Evolutionary conservation across 2,329 filamentous ascomycete species (phyloP).

Genomic region (Colletotrichum orbiculare): DNA sequence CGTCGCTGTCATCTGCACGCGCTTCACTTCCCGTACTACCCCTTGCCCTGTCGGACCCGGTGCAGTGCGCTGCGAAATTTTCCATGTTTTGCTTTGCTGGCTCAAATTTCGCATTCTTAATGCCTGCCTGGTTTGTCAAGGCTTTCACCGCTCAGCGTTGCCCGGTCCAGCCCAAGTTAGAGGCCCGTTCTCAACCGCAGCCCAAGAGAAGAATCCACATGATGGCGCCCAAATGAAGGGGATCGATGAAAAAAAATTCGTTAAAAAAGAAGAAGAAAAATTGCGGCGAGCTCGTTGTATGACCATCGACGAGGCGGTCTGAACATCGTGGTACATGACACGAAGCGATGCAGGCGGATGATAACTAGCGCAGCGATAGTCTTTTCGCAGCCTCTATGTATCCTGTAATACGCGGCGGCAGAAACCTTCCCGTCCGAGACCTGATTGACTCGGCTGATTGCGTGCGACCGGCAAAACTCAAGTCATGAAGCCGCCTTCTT

Average conservation of each 20-base stretch:
- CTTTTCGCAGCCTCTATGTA: not conserved
- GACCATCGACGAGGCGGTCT: slow-evolving; percentile 10
- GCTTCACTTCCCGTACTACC: not conserved
- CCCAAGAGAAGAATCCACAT: not conserved
- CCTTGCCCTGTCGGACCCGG: too few species aligned
- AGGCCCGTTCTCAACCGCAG: slow-evolving; percentile 22
- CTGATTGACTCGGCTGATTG: slow-evolving; percentile 23
- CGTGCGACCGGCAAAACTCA: slow-evolving; percentile 4
- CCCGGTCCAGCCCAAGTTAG: slow-evolving; percentile 4
- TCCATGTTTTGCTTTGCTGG: slow-evolving; percentile 2
- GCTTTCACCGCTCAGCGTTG: slow-evolving; percentile 28
- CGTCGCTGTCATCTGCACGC: slow-evolving; percentile 22
- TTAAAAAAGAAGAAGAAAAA: not conserved
- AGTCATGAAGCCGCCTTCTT: not conserved
- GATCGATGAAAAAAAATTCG: not conserved
- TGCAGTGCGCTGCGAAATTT: slow-evolving; percentile 5
- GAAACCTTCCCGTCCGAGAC: slow-evolving; percentile 21
- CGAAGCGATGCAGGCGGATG: not conserved
- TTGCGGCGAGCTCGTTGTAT: not conserved
- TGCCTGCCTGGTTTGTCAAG: slow-evolving; percentile 7
- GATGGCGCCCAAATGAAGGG: not conserved
- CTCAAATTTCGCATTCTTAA: slow-evolving; percentile 19
- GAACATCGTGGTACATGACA: slow-evolving; percentile 10
- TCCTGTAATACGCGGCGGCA: not conserved
- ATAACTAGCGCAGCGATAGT: not conserved